Percentiles rank a stretch among this genome's conserved stretches.
phyloP scores from a whole-genome alignment of 83 land plant genomes.

The Picea abies region DNA sequence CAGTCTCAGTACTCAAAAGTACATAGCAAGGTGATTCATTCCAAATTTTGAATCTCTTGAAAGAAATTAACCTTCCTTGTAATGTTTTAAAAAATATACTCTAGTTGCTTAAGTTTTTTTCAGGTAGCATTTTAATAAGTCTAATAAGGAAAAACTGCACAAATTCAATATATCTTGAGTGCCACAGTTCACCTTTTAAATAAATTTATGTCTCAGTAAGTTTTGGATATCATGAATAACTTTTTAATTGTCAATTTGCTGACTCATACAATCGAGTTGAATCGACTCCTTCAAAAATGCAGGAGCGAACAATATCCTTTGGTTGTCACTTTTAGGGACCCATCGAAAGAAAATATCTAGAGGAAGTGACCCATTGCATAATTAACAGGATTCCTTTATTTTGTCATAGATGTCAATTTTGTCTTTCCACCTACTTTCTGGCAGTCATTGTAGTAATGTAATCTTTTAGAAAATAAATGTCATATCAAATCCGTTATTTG shows the following conservation, averaged over 20 bases:
- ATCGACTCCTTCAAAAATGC: not conserved
- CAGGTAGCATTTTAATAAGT: not conserved
- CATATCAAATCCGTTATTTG: not conserved
- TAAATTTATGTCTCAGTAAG: not conserved
- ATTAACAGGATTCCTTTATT: not conserved
- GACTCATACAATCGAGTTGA: not conserved
- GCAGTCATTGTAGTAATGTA: not conserved
- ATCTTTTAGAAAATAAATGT: not conserved
- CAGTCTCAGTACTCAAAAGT: too few species aligned
- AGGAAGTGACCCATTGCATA: too few species aligned
- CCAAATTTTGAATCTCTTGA: not conserved
- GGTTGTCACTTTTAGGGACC: not conserved
- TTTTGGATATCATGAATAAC: conserved; percentile 2
- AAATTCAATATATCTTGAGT: not conserved
- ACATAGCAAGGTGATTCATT: not conserved
- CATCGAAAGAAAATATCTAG: not conserved
- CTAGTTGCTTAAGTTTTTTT: not conserved
- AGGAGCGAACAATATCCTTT: not conserved
- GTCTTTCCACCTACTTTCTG: not conserved
- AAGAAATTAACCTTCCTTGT: not conserved
- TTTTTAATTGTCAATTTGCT: not conserved
- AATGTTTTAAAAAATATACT: not conserved
- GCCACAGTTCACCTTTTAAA: not conserved
- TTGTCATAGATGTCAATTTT: not conserved
- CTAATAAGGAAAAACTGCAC: not conserved